Percentiles rank a stretch among this genome's conserved stretches.
Evolutionary conservation across 2,329 filamentous ascomycete species (phyloP).

Genomic region (Monilinia fructicola): DNA sequence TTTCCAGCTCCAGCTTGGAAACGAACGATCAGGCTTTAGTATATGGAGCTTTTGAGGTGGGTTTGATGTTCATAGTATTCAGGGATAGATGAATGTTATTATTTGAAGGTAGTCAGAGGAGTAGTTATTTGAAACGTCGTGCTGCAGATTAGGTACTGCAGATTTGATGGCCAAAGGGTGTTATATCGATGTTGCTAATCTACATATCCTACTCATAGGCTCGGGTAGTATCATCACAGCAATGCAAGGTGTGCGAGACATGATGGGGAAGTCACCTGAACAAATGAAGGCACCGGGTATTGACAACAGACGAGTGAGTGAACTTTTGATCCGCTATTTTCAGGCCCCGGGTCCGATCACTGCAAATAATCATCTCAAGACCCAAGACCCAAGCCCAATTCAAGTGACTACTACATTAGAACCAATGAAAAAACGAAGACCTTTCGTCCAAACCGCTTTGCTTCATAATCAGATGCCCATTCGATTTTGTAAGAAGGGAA

Average conservation of each 20-base stretch:
- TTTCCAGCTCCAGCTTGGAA: too few species aligned
- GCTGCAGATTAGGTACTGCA: too few species aligned
- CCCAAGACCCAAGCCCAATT: neutral
- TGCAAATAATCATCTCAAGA: neutral
- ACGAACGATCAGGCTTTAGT: too few species aligned
- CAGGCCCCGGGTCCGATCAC: neutral
- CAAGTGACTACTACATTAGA: neutral
- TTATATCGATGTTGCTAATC: too few species aligned
- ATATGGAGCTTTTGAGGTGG: too few species aligned
- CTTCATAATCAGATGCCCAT: neutral
- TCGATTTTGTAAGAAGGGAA: neutral
- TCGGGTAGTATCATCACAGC: neutral
- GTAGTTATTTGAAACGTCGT: too few species aligned
- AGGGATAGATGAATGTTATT: too few species aligned
- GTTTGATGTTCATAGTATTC: too few species aligned
- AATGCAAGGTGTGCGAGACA: neutral
- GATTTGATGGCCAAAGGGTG: too few species aligned
- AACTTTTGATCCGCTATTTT: neutral
- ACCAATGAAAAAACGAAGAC: neutral
- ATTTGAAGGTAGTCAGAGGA: too few species aligned
- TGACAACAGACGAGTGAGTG: rapidly evolving
- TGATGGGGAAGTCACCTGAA: neutral
- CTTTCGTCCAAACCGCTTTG: too few species aligned
- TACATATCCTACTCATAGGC: neutral
- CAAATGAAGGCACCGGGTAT: neutral